Evolutionary conservation across 2,329 filamentous ascomycete genomes (phyloP).

Genomic region (Hypoxylon sp.): DNA sequence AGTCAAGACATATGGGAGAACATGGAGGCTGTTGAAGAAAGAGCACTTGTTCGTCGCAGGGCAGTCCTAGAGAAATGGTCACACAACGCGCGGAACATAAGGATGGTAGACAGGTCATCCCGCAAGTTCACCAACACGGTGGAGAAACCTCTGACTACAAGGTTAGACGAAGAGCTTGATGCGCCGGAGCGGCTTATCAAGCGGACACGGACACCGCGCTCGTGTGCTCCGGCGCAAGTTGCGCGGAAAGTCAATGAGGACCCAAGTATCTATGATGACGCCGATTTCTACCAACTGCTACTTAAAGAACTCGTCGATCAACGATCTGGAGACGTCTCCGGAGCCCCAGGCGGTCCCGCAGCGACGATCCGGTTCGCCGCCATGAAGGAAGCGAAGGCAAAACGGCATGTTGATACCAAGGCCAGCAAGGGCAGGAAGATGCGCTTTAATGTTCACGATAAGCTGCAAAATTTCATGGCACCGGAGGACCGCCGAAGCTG

Average conservation of each 20-base stretch:
- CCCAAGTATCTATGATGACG: constrained; percentile 85
- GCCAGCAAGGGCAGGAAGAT: constrained; percentile 96
- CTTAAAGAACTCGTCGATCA: constrained; percentile 95
- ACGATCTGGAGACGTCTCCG: constrained; percentile 76
- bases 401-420: constrained; percentile 89
- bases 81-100: constrained; percentile 75
- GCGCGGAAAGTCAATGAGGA: constrained; percentile 69
- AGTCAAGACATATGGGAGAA: constrained; percentile 78
- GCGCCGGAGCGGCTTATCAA: constrained; percentile 75
- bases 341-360: constrained; percentile 58
- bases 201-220: constrained; percentile 77
- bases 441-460: constrained; percentile 95
- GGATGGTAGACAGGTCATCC: constrained; percentile 63
- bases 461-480: constrained; percentile 98
- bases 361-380: constrained; percentile 74
- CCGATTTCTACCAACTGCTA: constrained; percentile 92
- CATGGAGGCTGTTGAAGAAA: constrained; percentile 74
- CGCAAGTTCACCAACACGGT: constrained; percentile 66
- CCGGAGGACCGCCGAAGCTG: constrained; percentile 84
- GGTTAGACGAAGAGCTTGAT: constrained; percentile 76
- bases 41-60: constrained; percentile 71
- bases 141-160: constrained; percentile 73
- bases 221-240: constrained; percentile 79
- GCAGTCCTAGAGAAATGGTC: constrained; percentile 92
- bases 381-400: constrained; percentile 81